Evolutionary conservation across 768 basidiomycete species (phyloP), one percentile per base, ranked within the genome.

Genomic region (Neoboletus subvelutipes): DNA sequence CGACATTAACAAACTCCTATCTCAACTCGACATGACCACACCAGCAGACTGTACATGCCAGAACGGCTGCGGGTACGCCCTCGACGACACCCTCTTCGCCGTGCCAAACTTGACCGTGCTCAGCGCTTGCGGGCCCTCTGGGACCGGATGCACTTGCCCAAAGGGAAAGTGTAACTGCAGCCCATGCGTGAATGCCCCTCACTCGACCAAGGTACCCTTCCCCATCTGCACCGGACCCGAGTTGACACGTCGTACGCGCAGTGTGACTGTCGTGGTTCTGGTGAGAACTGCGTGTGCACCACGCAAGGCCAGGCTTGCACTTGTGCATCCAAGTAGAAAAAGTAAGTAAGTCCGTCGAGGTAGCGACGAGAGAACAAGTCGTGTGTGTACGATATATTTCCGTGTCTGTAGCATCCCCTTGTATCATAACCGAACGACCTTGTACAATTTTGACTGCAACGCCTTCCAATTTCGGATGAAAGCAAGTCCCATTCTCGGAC

Each of bases 101-200:
- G 2, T 29, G 5, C 13, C 18, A 20, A n/a, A 0, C 26, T 51
- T 57, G 48, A 33, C 45, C 42, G 17, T 56, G 4, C 17, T 5
- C 37, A 75, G 74, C 28, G 59, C 67, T 31, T 75, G 73, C 49
- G 68, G 70, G 9, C 62, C 72, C 34, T 31, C 54, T 17, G 73
- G 72, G 41, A 66, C 71, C 9, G 69, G 66, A 36, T 75, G 73
- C 45, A 15, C 52, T 3, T 75, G 74, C 50, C 41, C 69, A 2
- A 71, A 67, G 55, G 64, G 64, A 51, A 61, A 61, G 41, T 75
- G 74, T 43, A 48, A 66, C 43, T 75, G 74, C 62, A 20, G 54
- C 9, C 36, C 58, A 20, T 75, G 74, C 56, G 55, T 55, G 5
- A 75, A 75, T 37, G 69, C 64, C 47, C 54, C 65, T 10, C 65